phyloP scores from a whole-genome alignment of 106 monocot species.

The Vanilla planifolia region DNA sequence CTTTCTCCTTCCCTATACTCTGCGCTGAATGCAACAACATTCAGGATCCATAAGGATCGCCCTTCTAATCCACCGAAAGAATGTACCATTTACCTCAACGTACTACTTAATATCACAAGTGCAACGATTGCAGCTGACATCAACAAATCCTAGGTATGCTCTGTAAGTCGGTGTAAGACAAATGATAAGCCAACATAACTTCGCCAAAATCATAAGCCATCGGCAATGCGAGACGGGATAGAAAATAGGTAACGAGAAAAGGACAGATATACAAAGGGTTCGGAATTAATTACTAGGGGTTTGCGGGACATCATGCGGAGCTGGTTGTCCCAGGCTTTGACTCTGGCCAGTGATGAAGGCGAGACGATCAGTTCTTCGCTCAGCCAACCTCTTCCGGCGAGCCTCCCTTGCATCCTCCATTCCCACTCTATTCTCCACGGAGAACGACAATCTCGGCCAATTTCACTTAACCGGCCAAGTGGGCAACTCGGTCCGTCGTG shows the following conservation, averaged over 20 bases:
- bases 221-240: not conserved
- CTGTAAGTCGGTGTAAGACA: too few relatives aligned
- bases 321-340: constrained; percentile 13
- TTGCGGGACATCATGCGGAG: not conserved
- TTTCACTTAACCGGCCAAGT: too few relatives aligned
- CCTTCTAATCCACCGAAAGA: not conserved
- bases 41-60: not conserved
- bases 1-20: too few relatives aligned
- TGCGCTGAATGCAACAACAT: too few relatives aligned
- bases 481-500: too few relatives aligned
- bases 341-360: constrained; percentile 62
- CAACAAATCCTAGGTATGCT: too few relatives aligned
- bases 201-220: not conserved
- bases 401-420: constrained; percentile 46
- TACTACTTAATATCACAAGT: not conserved
- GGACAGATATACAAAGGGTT: not conserved
- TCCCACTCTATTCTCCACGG: too few relatives aligned
- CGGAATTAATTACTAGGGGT: not conserved
- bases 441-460: too few relatives aligned
- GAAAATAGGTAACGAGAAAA: not conserved
- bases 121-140: not conserved
- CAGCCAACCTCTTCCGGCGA: constrained; percentile 50
- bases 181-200: too few relatives aligned
- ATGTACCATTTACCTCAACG: not conserved
- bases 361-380: constrained; percentile 54